Conservation (phyloP, 2,329 filamentous ascomycete species). For the Diaporthe amygdali region DNA sequence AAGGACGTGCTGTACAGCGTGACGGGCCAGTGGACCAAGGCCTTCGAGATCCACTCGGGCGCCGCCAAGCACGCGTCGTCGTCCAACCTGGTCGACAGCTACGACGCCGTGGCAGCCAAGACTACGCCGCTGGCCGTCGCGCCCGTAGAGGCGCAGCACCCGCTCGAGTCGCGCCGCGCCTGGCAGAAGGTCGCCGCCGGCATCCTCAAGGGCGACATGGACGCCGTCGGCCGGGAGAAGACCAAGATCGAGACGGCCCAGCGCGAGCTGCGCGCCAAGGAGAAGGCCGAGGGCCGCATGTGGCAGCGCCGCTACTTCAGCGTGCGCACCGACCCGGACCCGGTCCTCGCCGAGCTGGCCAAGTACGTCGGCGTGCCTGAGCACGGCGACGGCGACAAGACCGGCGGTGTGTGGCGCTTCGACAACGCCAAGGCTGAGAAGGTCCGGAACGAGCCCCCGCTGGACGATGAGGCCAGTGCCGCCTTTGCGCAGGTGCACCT, state of each 20-base stretch:
- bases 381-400: constrained; percentile 64
- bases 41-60: constrained; percentile 78
- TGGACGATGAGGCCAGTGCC: constrained; percentile 40
- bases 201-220: constrained; percentile 84
- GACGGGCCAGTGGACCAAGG: constrained; percentile 89
- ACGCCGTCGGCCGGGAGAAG: constrained; percentile 79
- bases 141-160: constrained; percentile 79
- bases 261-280: constrained; percentile 70
- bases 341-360: constrained; percentile 51
- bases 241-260: constrained; percentile 78
- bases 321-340: constrained; percentile 50
- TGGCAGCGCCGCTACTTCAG: constrained; percentile 91
- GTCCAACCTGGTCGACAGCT: constrained; percentile 59
- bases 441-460: constrained; percentile 37
- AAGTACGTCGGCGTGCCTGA: constrained; percentile 50
- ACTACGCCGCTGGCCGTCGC: constrained; percentile 74
- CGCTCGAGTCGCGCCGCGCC: constrained; percentile 84
- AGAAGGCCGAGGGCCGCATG: constrained; percentile 73
- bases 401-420: constrained; percentile 65
- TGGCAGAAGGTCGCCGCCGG: constrained; percentile 86
- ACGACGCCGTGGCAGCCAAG: constrained; percentile 61
- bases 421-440: constrained; percentile 51
- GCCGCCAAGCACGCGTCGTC: constrained; percentile 54
- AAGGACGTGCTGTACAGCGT: constrained; percentile 80
- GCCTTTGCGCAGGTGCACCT: constrained; percentile 39